Evolutionary conservation across 305 asterid genomes (phyloP).

Genomic region (Fraxinus ornus): DNA sequence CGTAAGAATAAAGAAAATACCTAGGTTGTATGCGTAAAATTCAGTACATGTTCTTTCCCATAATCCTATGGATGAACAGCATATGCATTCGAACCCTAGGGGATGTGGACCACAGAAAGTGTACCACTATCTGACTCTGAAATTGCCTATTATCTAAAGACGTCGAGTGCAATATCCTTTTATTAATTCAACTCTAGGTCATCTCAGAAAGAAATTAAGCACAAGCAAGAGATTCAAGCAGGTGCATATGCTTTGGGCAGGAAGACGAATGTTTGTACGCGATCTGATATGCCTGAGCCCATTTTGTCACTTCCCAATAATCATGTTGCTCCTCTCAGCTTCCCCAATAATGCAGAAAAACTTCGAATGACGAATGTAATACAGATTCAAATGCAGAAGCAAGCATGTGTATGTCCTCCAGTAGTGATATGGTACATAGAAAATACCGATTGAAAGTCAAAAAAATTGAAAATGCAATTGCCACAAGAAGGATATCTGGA

Average conservation of each 20-base stretch:
- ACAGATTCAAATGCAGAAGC: not conserved
- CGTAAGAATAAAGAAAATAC: not conserved
- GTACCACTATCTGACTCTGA: not conserved
- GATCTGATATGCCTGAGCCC: not conserved
- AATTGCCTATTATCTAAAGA: not conserved
- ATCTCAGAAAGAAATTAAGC: not conserved
- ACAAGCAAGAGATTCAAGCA: not conserved
- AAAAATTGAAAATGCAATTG: not conserved
- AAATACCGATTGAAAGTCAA: not conserved
- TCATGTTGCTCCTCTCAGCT: not conserved
- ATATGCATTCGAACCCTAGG: not conserved
- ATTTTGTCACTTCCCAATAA: not conserved
- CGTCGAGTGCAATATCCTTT: not conserved
- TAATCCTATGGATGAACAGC: not conserved
- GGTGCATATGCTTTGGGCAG: not conserved
- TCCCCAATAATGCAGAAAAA: not conserved
- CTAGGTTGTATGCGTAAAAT: not conserved
- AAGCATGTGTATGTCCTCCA: not conserved
- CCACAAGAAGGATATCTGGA: slow-evolving; percentile 85
- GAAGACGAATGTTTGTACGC: not conserved
- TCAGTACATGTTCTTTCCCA: not conserved
- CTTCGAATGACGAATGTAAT: slow-evolving; percentile 2
- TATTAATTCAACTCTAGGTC: not conserved
- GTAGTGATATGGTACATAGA: not conserved
- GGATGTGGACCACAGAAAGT: not conserved